These are phyloP conservation scores for Boechera divaricarpa DNA, from an alignment of 345 rosid species.

Conservation along the genomic window DNA sequence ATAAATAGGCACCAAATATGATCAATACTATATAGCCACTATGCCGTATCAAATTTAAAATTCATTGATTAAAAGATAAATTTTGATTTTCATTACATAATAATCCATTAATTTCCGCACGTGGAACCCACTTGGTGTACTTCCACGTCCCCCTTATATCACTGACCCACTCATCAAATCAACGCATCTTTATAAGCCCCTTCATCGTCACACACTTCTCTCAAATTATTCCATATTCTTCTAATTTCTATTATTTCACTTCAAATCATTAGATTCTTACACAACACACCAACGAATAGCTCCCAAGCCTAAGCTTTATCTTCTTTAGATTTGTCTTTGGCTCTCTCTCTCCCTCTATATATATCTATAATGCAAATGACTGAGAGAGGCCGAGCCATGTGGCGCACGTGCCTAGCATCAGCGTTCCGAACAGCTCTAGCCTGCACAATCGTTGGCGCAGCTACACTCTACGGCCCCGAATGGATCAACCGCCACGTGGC, in stretches of 20 bases:
- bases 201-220: conserved; percentile 44
- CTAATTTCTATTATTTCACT: conserved; percentile 20
- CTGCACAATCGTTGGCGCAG: conserved; percentile 67
- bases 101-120: conserved; percentile 36
- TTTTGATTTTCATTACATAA: conserved; percentile 31
- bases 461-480: conserved; percentile 72
- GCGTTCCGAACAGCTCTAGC: conserved; percentile 80
- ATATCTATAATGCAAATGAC: conserved; percentile 44
- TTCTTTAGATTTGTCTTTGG: conserved; percentile 10
- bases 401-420: conserved; percentile 72
- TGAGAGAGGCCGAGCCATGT: conserved; percentile 55
- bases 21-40: conserved; percentile 32
- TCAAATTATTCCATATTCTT: conserved; percentile 46
- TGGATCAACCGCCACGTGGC: conserved; percentile 53
- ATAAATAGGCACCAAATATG: conserved; percentile 6
- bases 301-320: conserved; percentile 42
- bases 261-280: conserved; percentile 41
- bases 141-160: conserved; percentile 45
- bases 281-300: conserved; percentile 43
- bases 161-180: conserved; percentile 46
- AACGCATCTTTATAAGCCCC: conserved; percentile 42
- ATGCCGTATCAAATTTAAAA: conserved; percentile 26
- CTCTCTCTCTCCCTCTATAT: background rate
- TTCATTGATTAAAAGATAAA: conserved; percentile 19
- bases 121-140: conserved; percentile 53